Percentiles rank a stretch among this genome's conserved stretches.
Evolutionary conservation across 164 flowering plant species (phyloP).

Genomic region (Umbellularia californica): DNA sequence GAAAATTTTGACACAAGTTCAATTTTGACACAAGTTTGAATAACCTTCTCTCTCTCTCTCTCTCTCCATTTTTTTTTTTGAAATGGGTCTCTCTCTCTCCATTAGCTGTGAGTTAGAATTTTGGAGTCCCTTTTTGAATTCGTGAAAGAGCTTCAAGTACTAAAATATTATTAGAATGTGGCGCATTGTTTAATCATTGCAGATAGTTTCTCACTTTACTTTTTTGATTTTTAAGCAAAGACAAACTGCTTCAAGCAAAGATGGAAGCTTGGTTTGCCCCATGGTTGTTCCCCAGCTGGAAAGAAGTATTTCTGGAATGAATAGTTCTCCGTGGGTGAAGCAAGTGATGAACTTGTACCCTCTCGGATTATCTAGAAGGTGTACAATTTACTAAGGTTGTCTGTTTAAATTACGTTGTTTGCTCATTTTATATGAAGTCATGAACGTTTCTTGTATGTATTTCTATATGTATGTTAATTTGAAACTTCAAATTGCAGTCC

Average conservation of each 20-base stretch:
- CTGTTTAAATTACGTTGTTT: not conserved
- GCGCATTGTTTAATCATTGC: not conserved
- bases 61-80: no score
- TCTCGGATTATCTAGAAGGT: conserved; percentile 73
- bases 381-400: not conserved
- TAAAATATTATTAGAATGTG: not conserved
- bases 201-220: conserved; percentile 9
- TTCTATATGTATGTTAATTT: no score
- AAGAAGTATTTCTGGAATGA: conserved; percentile 34
- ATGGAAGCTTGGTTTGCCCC: conserved; percentile 43
- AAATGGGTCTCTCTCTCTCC: no score
- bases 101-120: no score
- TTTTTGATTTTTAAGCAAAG: conserved; percentile 78
- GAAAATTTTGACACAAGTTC: no score
- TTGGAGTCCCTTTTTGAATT: not conserved
- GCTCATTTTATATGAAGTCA: no score
- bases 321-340: conserved; percentile 64
- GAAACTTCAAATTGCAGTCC: no score
- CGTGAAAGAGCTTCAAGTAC: not conserved
- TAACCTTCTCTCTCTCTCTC: no score
- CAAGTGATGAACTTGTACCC: conserved; percentile 77
- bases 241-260: conserved; percentile 79
- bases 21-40: no score
- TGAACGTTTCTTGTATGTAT: no score
- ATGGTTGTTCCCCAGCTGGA: conserved; percentile 45